phyloP scores from a whole-genome alignment of 345 rosid species.

The Hibiscus mutabilis region DNA sequence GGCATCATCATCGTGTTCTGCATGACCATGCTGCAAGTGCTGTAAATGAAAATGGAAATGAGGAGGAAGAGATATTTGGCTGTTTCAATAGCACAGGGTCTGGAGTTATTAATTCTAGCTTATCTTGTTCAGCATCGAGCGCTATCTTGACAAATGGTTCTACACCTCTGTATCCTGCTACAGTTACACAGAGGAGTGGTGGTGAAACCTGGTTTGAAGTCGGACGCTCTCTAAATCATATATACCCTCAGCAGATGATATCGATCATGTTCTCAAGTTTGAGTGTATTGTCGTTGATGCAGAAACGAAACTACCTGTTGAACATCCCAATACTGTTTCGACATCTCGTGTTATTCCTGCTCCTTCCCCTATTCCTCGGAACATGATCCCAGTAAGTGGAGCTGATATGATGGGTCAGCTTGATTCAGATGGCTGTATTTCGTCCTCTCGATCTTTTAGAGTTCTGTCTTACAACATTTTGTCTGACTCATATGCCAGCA shows the following conservation, averaged over 20 bases:
- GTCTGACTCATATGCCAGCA: conserved; percentile 69
- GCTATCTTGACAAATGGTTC: conserved; percentile 71
- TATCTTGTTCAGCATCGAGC: conserved; percentile 59
- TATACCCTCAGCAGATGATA: conserved; percentile 89
- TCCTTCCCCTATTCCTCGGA: conserved; percentile 91
- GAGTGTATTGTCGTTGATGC: conserved; percentile 88
- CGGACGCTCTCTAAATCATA: conserved; percentile 77
- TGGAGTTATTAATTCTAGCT: conserved; percentile 44
- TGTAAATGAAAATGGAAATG: conserved; percentile 73
- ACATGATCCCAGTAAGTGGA: conserved; percentile 64
- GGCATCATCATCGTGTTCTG: conserved; percentile 96
- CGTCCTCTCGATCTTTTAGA: conserved; percentile 73
- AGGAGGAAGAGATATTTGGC: conserved; percentile 83
- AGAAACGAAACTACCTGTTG: conserved; percentile 62
- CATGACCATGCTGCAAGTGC: conserved; percentile 91
- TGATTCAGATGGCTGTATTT: conserved; percentile 61
- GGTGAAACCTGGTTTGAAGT: conserved; percentile 95
- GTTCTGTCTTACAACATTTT: conserved; percentile 93
- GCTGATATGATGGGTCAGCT: conserved; percentile 53
- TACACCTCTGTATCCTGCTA: conserved; percentile 58
- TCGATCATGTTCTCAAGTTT: conserved; percentile 87
- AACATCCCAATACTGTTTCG: conserved; percentile 52
- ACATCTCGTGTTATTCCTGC: conserved; percentile 99
- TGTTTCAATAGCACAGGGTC: conserved; percentile 77
- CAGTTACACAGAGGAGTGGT: conserved; percentile 79